Evolutionary conservation across 768 basidiomycete species (phyloP), one percentile per base, ranked within the genome.

Genomic region (Suillus plorans): DNA sequence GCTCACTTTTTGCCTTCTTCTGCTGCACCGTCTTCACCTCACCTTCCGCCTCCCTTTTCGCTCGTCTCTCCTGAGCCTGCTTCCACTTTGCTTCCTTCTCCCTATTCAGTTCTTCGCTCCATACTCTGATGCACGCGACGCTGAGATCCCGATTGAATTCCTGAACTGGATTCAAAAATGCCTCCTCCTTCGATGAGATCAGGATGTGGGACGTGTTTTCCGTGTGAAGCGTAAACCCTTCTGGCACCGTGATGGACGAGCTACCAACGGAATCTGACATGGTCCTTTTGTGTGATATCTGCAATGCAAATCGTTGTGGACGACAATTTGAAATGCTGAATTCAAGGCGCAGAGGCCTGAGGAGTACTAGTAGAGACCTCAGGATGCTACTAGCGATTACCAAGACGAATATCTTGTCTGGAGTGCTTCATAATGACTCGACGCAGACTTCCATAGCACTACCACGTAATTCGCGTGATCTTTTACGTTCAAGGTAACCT

Each of bases 71-170:
- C 71, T 82, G 83, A 34, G 79, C 73, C 69, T 78, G 77, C 68
- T 74, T 80, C 87, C 89, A 93, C 69, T 79, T 84, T 65, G 75
- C 80, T 72, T 86, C 82, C 78, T 90, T 94, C 62, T 79, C 78
- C 72, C 78, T 82, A 72, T 90, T 85, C 47, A 85, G 61, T 63
- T 88, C 80, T 71, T 95, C 91, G 65, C 91, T 90, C 95, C 95
- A 99, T 4, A 89, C 86, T 37, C 88, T 83, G 63, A 99, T 98
- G 68, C 91, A 91, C 25, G 95, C 94, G 50, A 98, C 89, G 68
- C 92, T 95, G 55, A 94, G 76, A 78, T 99, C 97, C 45, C 97
- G 85, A 78, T 99, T 99, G 82, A 97, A 99, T 76, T 99, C 94
- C 74, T 99, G 97, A 14, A 98, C 90, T 7, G 97, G 97, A 73